These are phyloP conservation scores for Kalmanozyma brasiliensis DNA, from an alignment of 1,284 basidiomycete genomes.

Conservation along the genomic window DNA sequence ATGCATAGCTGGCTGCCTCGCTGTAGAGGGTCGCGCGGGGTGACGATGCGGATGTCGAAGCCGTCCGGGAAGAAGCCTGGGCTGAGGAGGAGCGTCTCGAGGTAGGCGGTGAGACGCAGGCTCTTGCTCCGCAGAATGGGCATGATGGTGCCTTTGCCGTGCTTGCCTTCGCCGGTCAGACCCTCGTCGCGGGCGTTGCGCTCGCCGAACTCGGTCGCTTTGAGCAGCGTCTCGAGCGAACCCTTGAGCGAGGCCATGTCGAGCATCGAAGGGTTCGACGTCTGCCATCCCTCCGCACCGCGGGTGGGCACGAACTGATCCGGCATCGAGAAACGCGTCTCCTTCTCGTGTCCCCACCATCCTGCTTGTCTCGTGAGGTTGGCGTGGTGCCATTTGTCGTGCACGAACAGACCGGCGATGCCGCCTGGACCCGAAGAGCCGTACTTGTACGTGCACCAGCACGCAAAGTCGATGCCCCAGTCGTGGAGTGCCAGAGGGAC, in stretches of 20 bases:
- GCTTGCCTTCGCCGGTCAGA: constrained; percentile 5
- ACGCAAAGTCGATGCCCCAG: constrained; percentile 93
- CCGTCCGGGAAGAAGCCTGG: constrained; percentile 54
- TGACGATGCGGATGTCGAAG: constrained; percentile 51
- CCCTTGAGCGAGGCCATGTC: constrained; percentile 71
- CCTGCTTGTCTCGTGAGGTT: constrained; percentile 78
- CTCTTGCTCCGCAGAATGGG: constrained; percentile 53
- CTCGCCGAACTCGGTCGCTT: constrained; percentile 26
- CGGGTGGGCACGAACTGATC: constrained; percentile 81
- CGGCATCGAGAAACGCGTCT: constrained; percentile 91
- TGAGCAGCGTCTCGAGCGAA: constrained; percentile 55
- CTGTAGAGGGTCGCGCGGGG: constrained; percentile 54
- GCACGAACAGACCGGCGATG: constrained; percentile 90
- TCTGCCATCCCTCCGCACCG: constrained; percentile 94
- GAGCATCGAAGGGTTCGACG: constrained; percentile 89
- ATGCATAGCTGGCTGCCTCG: constrained; percentile 62
- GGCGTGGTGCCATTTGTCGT: constrained; percentile 74
- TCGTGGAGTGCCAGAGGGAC: constrained; percentile 88
- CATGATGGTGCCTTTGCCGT: constrained; percentile 60
- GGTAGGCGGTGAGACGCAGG: constrained; percentile 58
- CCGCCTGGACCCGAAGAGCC: constrained; percentile 94
- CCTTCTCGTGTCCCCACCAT: constrained; percentile 95
- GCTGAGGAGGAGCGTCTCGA: constrained; percentile 50
- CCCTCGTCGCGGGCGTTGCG: constrained; percentile 12
- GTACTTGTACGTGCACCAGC: constrained; percentile 74